A percentile compares a stretch with the other conserved stretches of the same genome.
Evolutionary conservation across 352 stramenopile genomes (phyloP).

Genomic region (Pythium pyrilobum): DNA sequence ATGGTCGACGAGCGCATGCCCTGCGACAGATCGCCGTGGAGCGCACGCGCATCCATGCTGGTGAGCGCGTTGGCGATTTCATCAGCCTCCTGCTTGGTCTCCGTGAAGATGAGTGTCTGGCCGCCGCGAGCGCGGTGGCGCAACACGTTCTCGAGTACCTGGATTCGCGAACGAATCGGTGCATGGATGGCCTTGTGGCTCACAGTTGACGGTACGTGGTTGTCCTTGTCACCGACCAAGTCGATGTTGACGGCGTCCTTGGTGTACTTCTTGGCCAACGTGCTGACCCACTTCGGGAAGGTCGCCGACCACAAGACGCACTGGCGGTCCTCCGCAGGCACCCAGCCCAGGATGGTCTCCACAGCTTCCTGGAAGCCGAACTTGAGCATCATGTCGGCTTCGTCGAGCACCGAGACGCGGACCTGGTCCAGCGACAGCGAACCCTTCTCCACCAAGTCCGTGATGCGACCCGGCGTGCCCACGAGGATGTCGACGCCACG

Average conservation of each 20-base stretch:
- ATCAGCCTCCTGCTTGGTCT: slow-evolving; percentile 96
- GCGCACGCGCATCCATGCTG: slow-evolving; percentile 43
- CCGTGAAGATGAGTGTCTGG: slow-evolving; percentile 95
- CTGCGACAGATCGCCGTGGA: slow-evolving; percentile 79
- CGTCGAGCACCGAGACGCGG: slow-evolving; percentile 91
- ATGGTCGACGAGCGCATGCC: slow-evolving; percentile 93
- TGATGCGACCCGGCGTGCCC: slow-evolving; percentile 95
- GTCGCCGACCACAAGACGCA: slow-evolving; percentile 97
- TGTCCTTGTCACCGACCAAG: slow-evolving; percentile 88
- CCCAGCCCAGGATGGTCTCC: slow-evolving; percentile 90
- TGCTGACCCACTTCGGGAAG: slow-evolving; percentile 93
- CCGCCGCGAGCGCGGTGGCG: slow-evolving; percentile 59
- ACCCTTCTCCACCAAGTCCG: slow-evolving; percentile 94
- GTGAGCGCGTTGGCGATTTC: slow-evolving; percentile 90
- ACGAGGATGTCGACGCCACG: slow-evolving; percentile 93
- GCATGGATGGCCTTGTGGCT: slow-evolving; percentile 91
- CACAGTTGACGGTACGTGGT: slow-evolving; percentile 82
- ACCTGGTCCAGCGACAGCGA: slow-evolving; percentile 88
- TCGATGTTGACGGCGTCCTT: slow-evolving; percentile 92
- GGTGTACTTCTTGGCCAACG: slow-evolving; percentile 92
- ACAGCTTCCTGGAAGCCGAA: slow-evolving; percentile 98
- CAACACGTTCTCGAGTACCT: slow-evolving; percentile 66
- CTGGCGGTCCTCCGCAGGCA: slow-evolving; percentile 67
- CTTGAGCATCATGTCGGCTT: slow-evolving; percentile 98
- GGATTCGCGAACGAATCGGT: slow-evolving; percentile 57